Base-by-base conservation (phyloP, 116 monocot genomes). In the Papilionanthe hybrid region DNA sequence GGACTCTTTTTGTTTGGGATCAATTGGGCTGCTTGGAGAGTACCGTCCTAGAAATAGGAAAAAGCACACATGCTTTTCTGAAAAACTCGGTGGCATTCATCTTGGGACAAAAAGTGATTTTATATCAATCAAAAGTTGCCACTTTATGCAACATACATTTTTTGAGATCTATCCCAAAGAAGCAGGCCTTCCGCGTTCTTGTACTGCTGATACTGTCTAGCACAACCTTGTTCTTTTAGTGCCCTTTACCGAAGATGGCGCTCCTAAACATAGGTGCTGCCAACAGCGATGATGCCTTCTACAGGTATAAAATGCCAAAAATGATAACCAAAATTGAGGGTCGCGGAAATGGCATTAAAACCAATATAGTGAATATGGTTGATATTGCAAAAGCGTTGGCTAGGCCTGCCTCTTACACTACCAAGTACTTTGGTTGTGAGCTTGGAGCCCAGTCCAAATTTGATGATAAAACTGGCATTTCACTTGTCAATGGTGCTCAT, bases 321-420 rank as follows among this genome's bases (percentile, higher is more conserved):
- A 84, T 84, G 84, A 79, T 79, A 37, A 84, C 84, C 6, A 84
- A 83, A 79, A 84, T 84, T 67, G 84, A 84, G 79, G 84, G 84
- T 9, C 84, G 84, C 37, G 84, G 84, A 25, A 84, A 84, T 84
- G 84, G 77, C 53, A 84, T 84, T 77, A 84, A 80, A 57, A 84
- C 84, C 20, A 84, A 84, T 56, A 57, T 80, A 56, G 80, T 84
- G 42, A 84, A 84, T 49, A 84, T 80, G 84, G 84, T 84, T 50
- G 84, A 80, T 42, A 80, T 84, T 45, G 80, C 84, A 4, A 84
- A 80, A 45, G 84, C 84, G 10, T 47, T 84, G 76, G 76, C 79
- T 30, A 68, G 80, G 19, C 79, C 80, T 1, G 77, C 84, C 42
- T 79, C 84, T 45, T 77, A 84, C 55, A 80, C 84, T 17, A 84